Base-by-base conservation (phyloP, 495 filamentous ascomycete genomes). In the Neurospora pannonica region DNA sequence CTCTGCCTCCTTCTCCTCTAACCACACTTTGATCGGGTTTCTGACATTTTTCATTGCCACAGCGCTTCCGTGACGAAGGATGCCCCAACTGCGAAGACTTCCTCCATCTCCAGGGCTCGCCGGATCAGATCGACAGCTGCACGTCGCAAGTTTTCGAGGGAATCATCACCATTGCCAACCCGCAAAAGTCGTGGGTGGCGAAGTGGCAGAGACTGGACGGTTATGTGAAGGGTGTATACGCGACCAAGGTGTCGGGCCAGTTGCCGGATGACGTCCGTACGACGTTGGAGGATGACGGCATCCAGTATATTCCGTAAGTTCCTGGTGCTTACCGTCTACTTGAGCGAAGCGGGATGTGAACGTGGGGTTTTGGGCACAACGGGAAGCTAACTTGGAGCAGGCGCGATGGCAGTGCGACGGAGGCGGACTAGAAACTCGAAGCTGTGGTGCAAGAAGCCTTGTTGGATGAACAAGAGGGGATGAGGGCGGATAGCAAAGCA, bases 21-120 rank as follows among this genome's bases (percentile, higher is more conserved):
- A 5, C 60, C 38, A 71, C 70, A 67, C 79, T 78, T 75, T 73
- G 73, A 28, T 70, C 7, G 38, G 34, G 75, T 74, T 67, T 71
- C 73, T 70, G 70, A 71, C 21, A 24, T 4, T 43, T 40, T 28
- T n/a, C n/a, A n/a, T n/a, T 43, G 46, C 37, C 40, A 38, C 78
- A 95, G 93, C 88, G 89, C 84, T 97, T 97, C 86, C 86, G 90
- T 76, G 87, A 88, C 75, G 88, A 93, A 79, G 96, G 96, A 76
- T 99, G 96, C 78, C 96, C 96, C 43, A 99, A 99, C 85, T 99
- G 96, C 87, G 94, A 97, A 79, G 90, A 90, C 69, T 92, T 96
- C 84, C 90, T 98, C 69, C 88, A 92, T 79, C 91, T 98, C 77
- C 86, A 88, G 74, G 91, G 92, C 78, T 92, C 91, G 77, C 82